Evolutionary conservation across 1,284 basidiomycete species (phyloP).

Genomic region (Austroboletus niveus): DNA sequence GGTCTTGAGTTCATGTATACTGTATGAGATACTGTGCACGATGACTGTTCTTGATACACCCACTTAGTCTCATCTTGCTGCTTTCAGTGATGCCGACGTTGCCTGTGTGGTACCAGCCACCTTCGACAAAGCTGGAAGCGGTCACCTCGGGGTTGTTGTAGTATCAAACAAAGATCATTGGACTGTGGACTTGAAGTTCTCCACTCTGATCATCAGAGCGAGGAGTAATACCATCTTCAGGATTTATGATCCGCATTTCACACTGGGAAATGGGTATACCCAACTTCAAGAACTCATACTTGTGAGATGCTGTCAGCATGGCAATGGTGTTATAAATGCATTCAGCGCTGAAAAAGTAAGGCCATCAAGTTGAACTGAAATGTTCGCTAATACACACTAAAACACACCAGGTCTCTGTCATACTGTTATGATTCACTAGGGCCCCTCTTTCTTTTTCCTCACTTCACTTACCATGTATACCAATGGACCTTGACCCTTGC

Average conservation of each 20-base stretch:
- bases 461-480: too few species aligned
- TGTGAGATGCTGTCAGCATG: conserved; percentile 13
- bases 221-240: conserved; percentile 28
- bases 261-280: conserved; percentile 20
- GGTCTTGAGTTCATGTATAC: too few species aligned
- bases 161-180: too few species aligned
- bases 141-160: too few species aligned
- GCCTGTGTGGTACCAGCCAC: conserved; percentile 45
- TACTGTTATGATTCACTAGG: conserved; percentile 17
- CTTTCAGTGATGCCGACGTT: conserved; percentile 39
- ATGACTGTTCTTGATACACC: conserved; percentile 28
- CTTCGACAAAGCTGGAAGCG: conserved; percentile 25
- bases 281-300: conserved; percentile 9
- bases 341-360: conserved; percentile 30
- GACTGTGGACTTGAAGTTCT: conserved; percentile 30
- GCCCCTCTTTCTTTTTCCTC: too few species aligned
- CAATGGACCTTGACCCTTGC: too few species aligned
- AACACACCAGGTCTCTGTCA: conserved; percentile 43
- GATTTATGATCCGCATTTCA: conserved; percentile 35
- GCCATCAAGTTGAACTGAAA: background rate
- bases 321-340: conserved; percentile 36
- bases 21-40: too few species aligned
- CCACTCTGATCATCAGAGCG: conserved; percentile 32
- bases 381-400: accelerated
- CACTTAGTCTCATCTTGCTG: conserved; percentile 39